Percentiles rank a stretch among this genome's conserved stretches.
Evolutionary conservation across 768 basidiomycete species (phyloP).

Genomic region (Tephrocybe sp.): DNA sequence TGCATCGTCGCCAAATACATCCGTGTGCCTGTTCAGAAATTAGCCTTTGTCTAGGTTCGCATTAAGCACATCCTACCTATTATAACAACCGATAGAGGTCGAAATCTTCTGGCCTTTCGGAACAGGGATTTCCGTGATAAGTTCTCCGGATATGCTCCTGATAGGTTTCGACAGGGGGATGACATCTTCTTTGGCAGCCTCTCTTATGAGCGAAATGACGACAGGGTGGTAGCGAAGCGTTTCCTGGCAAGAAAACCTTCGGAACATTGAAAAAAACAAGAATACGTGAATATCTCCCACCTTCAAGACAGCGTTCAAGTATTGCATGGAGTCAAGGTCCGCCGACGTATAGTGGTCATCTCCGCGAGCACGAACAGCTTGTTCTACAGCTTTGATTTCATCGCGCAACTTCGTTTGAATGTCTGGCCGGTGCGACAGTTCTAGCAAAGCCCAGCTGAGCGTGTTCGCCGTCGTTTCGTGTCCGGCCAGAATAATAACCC

Average conservation of each 20-base stretch:
- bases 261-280: not conserved
- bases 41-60: not conserved
- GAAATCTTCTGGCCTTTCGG: constrained; percentile 48
- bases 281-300: constrained; percentile 16
- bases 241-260: constrained; percentile 30
- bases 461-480: constrained; percentile 63
- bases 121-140: constrained; percentile 43
- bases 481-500: constrained; percentile 49
- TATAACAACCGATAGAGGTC: constrained; percentile 49
- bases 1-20: constrained; percentile 48
- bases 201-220: constrained; percentile 28
- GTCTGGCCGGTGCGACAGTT: constrained; percentile 55
- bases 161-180: constrained; percentile 58
- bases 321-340: constrained; percentile 51
- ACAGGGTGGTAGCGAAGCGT: constrained; percentile 41
- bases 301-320: constrained; percentile 42
- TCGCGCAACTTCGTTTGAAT: constrained; percentile 58
- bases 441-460: constrained; percentile 58
- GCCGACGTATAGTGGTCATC: constrained; percentile 34
- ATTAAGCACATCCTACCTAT: constrained; percentile 33
- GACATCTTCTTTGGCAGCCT: constrained; percentile 49
- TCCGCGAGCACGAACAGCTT: constrained; percentile 31
- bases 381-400: constrained; percentile 48
- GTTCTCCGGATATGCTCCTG: constrained; percentile 39
- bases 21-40: constrained; percentile 26